These are phyloP conservation scores for Venturia pyrina DNA, from an alignment of 2,329 filamentous ascomycete species.

Conservation along the genomic window DNA sequence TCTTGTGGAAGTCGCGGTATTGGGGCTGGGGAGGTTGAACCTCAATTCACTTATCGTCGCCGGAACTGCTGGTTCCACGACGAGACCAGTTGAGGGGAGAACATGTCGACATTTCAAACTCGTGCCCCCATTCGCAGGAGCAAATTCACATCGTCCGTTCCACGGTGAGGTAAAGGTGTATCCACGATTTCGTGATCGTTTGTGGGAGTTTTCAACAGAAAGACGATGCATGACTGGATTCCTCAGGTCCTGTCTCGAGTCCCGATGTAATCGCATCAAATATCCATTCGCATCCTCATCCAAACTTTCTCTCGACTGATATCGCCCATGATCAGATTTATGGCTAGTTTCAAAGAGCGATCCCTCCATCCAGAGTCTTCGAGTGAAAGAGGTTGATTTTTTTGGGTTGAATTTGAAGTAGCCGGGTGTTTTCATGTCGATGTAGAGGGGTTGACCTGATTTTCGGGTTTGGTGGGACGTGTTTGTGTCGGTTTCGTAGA, in stretches of 20 bases:
- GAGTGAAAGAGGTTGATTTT: slow-evolving; percentile 25
- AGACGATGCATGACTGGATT: slow-evolving; percentile 4
- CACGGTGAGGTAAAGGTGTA: slow-evolving; percentile 80
- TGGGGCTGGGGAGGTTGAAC: slow-evolving; percentile 66
- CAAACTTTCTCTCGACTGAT: neutral
- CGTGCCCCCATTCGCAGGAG: slow-evolving; percentile 65
- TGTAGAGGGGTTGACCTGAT: slow-evolving; percentile 19
- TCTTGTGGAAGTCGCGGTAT: slow-evolving; percentile 18
- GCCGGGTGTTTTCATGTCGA: slow-evolving; percentile 29
- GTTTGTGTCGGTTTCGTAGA: slow-evolving; percentile 32
- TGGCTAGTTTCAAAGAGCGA: slow-evolving; percentile 15
- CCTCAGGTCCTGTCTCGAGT: neutral
- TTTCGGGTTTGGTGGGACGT: slow-evolving; percentile 4
- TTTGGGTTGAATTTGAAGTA: slow-evolving; percentile 44
- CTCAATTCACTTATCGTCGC: slow-evolving; percentile 67
- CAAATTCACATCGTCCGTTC: slow-evolving; percentile 79
- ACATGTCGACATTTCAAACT: slow-evolving; percentile 44
- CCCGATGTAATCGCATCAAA: neutral
- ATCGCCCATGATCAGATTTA: slow-evolving; percentile 31
- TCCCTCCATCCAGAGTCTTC: slow-evolving; percentile 40
- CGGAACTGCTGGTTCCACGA: slow-evolving; percentile 18
- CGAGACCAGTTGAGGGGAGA: neutral
- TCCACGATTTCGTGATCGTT: slow-evolving; percentile 42
- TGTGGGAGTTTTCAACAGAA: neutral
- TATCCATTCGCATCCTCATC: neutral